Evolutionary conservation across 2,329 filamentous ascomycete genomes (phyloP).

Genomic region (Colletotrichum sp.): DNA sequence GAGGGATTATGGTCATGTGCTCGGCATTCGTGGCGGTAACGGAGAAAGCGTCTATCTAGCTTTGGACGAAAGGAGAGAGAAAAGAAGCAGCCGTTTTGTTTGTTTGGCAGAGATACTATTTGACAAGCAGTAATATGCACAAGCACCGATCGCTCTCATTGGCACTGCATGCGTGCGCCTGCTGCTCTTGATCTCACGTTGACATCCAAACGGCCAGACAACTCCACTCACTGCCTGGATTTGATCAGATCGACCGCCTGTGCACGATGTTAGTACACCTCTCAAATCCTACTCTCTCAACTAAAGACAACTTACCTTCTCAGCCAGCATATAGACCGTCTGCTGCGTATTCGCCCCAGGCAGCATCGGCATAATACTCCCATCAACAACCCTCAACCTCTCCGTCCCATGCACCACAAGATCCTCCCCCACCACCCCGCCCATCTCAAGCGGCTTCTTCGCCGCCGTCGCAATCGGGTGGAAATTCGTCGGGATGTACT

Average conservation of each 20-base stretch:
- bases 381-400: constrained; percentile 21
- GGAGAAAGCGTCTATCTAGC: background rate
- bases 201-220: fast-evolving
- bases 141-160: background rate
- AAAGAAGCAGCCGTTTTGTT: background rate
- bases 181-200: background rate
- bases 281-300: fast-evolving
- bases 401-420: constrained; percentile 22
- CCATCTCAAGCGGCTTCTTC: constrained; percentile 24
- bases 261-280: background rate
- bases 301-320: background rate
- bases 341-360: constrained; percentile 26
- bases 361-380: constrained; percentile 24
- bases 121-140: background rate
- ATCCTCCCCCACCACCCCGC: constrained; percentile 24
- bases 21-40: background rate
- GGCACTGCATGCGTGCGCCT: background rate
- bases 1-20: background rate
- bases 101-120: background rate
- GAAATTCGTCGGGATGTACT: constrained; percentile 23
- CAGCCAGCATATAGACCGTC: constrained; percentile 23
- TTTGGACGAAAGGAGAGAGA: background rate
- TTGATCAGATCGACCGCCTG: background rate
- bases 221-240: background rate
- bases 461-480: constrained; percentile 26